Evolutionary conservation across 2,329 filamentous ascomycete species (phyloP), one percentile per base, ranked within the genome.

Genomic region (Scolecobasidium constrictum): DNA sequence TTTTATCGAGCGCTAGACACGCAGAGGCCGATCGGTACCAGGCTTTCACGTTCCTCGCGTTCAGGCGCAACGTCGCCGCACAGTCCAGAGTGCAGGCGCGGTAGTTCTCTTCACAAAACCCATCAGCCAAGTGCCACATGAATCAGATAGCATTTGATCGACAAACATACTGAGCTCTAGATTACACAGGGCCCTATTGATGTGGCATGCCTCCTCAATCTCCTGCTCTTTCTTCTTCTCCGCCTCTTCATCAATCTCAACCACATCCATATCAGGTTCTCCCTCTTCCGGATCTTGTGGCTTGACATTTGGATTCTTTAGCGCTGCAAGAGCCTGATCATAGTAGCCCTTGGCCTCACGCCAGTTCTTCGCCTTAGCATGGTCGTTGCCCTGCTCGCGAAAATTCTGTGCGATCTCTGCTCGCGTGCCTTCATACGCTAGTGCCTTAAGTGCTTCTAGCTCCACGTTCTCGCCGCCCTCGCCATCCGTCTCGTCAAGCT

Each of bases 371-470:
- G 71, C 71, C 52, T 74, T 72, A 57, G 93, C 94, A 55, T 77
- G 80, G 54, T 96, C 90, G 59, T 98, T 98, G 23, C 92, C 92
- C 51, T 86, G 84, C 58, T 90, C 82, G 54, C 92, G 86, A 67
- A 95, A 95, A 50, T 86, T 86, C 35, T 74, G 66, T 16, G 80
- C 83, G 48, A 94, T 81, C 60, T 96, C 90, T 7, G 80, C 72
- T 38, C 85, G 78, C 6, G 87, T 88, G 16, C 92, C 93, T 66
- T 98, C 92, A 58, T 95, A 94, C 21, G 86, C 86, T 31, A 98
- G 69, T 0, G 92, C 90, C 57, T 85, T 83, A 47, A 98, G 72
- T 1, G 92, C 93, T 53, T 93, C 87, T 1, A 94, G 70, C 51
- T 84, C 79, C 48, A 82, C 71, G 56, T 94, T 94, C 49, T 93